These are phyloP conservation scores for Dictyostelium brefeldianum DNA, from an alignment of 78 protist genomes.

Conservation along the genomic window DNA sequence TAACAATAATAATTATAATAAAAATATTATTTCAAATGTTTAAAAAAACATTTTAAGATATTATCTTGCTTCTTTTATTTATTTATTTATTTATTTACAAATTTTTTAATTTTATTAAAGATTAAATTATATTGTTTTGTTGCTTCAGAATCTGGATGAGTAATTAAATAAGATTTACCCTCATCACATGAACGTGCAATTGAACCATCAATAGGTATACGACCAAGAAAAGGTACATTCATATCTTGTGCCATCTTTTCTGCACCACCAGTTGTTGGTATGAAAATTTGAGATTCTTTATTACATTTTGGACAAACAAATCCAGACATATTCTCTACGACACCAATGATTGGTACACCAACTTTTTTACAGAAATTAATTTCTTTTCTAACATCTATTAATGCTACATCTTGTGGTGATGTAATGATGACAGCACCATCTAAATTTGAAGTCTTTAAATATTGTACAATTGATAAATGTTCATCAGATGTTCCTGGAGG, in stretches of 20 bases:
- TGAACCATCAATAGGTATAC: conserved; percentile 85
- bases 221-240: conserved; percentile 73
- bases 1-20: too few relatives aligned
- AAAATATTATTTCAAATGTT: neutral
- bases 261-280: conserved; percentile 86
- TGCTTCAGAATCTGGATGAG: conserved; percentile 80
- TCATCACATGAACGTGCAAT: conserved; percentile 88
- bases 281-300: conserved; percentile 83
- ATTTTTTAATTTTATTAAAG: conserved; percentile 45
- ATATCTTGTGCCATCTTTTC: conserved; percentile 72
- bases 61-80: neutral
- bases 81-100: neutral
- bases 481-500: conserved; percentile 99
- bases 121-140: conserved; percentile 70
- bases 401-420: conserved; percentile 99
- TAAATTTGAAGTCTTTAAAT: conserved; percentile 68
- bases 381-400: conserved; percentile 96
- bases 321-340: conserved; percentile 99
- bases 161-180: conserved; percentile 78
- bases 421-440: conserved; percentile 98
- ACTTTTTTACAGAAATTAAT: conserved; percentile 96
- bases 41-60: neutral
- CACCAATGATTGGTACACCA: conserved; percentile 95
- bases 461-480: conserved; percentile 96
- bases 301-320: conserved; percentile 98